Percentiles rank a stretch among this genome's conserved stretches.
phyloP scores from a whole-genome alignment of 306 rosid species.

The Cyclanthera cordifolia region DNA sequence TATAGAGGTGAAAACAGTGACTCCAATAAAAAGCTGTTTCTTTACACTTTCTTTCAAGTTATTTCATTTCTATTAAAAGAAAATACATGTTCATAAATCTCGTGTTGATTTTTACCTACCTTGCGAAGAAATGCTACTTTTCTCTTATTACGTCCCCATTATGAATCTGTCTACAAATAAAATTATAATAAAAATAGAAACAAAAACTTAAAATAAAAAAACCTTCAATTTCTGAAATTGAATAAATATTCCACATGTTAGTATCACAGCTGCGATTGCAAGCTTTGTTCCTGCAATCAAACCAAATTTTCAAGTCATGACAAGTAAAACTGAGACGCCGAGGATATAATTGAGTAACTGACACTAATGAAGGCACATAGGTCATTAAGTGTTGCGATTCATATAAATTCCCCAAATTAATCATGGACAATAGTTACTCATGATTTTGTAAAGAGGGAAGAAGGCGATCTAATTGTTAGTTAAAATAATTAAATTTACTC shows the following conservation, averaged over 20 bases:
- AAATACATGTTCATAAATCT: not conserved
- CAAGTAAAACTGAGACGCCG: not conserved
- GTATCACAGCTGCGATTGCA: not conserved
- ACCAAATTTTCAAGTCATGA: not conserved
- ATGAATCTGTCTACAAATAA: not conserved
- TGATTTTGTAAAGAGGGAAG: not conserved
- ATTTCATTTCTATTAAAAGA: not conserved
- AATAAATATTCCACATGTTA: not conserved
- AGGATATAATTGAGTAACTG: not conserved
- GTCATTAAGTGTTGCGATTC: not conserved
- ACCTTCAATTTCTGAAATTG: not conserved
- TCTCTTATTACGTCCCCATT: conserved; percentile 2
- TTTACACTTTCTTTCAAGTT: conserved; percentile 4
- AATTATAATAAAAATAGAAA: too few species aligned
- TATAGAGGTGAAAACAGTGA: not conserved
- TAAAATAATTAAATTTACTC: too few species aligned
- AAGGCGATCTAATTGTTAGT: not conserved
- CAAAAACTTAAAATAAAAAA: not conserved
- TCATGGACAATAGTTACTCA: not conserved
- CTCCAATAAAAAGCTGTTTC: not conserved
- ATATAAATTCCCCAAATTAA: not conserved
- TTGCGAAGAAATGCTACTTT: not conserved
- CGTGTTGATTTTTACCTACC: not conserved
- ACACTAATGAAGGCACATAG: not conserved
- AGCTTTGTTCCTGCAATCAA: conserved; percentile 7